Evolutionary conservation across 2,329 filamentous ascomycete species (phyloP).

Genomic region (Xylaria hypoxylon): DNA sequence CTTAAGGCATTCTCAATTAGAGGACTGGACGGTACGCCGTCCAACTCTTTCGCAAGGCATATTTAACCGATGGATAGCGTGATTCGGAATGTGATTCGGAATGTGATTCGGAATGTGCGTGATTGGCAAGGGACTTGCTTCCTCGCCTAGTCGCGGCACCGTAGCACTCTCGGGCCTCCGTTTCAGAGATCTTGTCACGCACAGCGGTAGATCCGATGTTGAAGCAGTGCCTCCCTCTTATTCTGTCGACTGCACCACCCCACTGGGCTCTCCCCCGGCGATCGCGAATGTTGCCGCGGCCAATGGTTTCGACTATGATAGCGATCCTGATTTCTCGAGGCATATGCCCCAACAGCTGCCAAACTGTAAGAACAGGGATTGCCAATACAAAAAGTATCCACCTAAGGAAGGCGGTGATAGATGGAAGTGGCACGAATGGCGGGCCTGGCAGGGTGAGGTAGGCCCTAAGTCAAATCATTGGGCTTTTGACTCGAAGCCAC

Average conservation of each 20-base stretch:
- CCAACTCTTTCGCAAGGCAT: not conserved
- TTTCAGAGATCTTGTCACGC: slow-evolving; percentile 1
- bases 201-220: not conserved
- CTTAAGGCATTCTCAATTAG: too few species aligned
- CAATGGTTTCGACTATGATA: not conserved
- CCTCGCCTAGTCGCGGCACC: not conserved
- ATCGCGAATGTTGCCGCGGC: not conserved
- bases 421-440: not conserved
- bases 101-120: not conserved
- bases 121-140: not conserved
- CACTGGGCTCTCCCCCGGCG: not conserved
- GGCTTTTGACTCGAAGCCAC: slow-evolving; percentile 1
- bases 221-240: not conserved
- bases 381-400: slow-evolving; percentile 15
- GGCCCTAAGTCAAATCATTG: slow-evolving; percentile 10
- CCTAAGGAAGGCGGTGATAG: not conserved
- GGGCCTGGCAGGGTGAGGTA: not conserved
- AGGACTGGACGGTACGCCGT: not conserved
- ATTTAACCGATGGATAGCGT: not conserved
- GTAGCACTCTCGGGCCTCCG: not conserved
- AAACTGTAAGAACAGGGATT: slow-evolving; percentile 2
- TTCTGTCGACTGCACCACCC: not conserved
- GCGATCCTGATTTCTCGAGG: not conserved
- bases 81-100: too few species aligned
- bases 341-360: not conserved